Conservation (phyloP, 306 rosid genomes). For the Dryas alaskensis region DNA sequence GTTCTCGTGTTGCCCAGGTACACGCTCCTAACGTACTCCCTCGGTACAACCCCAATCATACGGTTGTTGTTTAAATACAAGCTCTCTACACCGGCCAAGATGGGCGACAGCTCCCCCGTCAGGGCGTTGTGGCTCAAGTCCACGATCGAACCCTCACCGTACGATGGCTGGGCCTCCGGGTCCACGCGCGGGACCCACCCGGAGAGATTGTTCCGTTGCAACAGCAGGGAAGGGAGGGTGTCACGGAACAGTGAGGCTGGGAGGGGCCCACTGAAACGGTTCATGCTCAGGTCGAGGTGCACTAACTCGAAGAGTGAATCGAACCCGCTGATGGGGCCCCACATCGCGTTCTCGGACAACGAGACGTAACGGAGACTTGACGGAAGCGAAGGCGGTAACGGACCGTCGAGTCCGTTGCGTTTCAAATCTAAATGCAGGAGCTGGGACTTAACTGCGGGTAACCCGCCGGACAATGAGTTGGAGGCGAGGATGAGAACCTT, state of each 20-base stretch:
- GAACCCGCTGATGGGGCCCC: conserved; percentile 62
- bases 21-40: conserved; percentile 55
- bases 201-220: conserved; percentile 71
- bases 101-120: conserved; percentile 45
- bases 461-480: conserved; percentile 40
- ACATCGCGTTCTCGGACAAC: conserved; percentile 43
- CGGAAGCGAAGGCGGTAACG: conserved; percentile 44
- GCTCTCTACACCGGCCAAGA: conserved; percentile 56
- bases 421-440: conserved; percentile 64
- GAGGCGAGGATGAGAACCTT: conserved; percentile 57
- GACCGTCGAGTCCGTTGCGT: conserved; percentile 45
- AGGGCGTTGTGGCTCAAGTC: conserved; percentile 68
- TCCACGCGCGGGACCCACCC: conserved; percentile 42
- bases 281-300: conserved; percentile 64
- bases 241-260: conserved; percentile 51
- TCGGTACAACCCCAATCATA: conserved; percentile 51
- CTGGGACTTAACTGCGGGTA: conserved; percentile 44
- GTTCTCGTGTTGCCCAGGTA: conserved; percentile 58
- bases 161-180: conserved; percentile 22
- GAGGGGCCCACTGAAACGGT: conserved; percentile 54
- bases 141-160: conserved; percentile 53
- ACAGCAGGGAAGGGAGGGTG: conserved; percentile 41
- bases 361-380: conserved; percentile 67
- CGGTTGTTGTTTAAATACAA: conserved; percentile 69
- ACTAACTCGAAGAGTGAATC: conserved; percentile 44